Evolutionary conservation across 208 protist genomes (phyloP).

Genomic region (Histomonas meleagridis): DNA sequence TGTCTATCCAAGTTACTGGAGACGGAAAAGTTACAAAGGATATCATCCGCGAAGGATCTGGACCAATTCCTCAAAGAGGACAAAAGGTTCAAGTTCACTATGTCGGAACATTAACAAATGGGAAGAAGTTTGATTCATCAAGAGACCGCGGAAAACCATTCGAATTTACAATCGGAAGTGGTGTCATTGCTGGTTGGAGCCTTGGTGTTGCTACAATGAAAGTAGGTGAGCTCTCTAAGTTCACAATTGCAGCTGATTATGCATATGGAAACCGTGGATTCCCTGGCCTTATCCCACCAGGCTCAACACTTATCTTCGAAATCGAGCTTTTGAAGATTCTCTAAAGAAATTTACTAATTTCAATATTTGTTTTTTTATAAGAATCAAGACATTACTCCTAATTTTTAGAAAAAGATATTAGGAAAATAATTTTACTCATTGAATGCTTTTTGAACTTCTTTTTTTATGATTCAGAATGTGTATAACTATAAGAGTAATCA

Average conservation of each 20-base stretch:
- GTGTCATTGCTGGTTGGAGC: slow-evolving; percentile 55
- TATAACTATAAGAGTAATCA: neutral
- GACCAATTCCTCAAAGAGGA: neutral
- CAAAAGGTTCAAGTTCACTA: slow-evolving; percentile 36
- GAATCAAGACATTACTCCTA: too few relatives aligned
- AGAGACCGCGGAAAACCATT: slow-evolving; percentile 33
- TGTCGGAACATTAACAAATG: slow-evolving; percentile 38
- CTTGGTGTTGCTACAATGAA: slow-evolving; percentile 47
- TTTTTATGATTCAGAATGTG: too few relatives aligned
- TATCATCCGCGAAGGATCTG: neutral
- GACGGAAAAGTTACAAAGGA: slow-evolving; percentile 27
- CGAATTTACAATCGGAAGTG: slow-evolving; percentile 46
- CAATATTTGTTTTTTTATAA: neutral
- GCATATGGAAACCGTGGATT: slow-evolving; percentile 46
- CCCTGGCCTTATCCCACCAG: slow-evolving; percentile 44
- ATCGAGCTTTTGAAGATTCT: slow-evolving; percentile 42
- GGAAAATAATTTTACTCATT: too few relatives aligned
- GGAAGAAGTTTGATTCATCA: slow-evolving; percentile 40
- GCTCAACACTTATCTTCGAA: slow-evolving; percentile 45
- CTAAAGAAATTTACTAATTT: neutral
- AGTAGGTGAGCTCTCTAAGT: slow-evolving; percentile 46
- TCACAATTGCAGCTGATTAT: slow-evolving; percentile 45
- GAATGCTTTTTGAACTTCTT: too few relatives aligned
- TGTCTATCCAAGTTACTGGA: neutral
- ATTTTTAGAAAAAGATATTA: too few relatives aligned